Conservation (phyloP, 2,329 filamentous ascomycete genomes). For the Lithohypha guttulata region DNA sequence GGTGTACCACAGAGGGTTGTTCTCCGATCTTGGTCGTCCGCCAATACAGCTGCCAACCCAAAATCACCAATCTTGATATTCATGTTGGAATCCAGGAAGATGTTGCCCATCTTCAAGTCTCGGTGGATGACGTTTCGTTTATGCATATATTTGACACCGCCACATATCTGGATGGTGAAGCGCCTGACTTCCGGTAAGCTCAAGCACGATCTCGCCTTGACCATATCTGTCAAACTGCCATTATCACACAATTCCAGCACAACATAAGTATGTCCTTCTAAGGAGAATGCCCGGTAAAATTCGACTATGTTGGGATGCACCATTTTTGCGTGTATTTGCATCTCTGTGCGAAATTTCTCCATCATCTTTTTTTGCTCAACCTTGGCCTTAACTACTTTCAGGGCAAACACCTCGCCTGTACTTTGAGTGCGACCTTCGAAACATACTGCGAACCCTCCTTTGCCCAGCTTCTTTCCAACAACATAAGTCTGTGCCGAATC, state of each 20-base stretch:
- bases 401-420: slow-evolving; percentile 37
- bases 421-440: slow-evolving; percentile 37
- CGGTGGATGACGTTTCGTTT: slow-evolving; percentile 90
- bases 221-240: slow-evolving; percentile 94
- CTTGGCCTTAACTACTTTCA: slow-evolving; percentile 41
- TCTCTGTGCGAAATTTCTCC: slow-evolving; percentile 61
- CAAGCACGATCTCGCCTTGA: slow-evolving; percentile 79
- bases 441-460: slow-evolving; percentile 42
- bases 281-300: slow-evolving; percentile 88
- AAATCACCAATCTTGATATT: slow-evolving; percentile 98
- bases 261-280: slow-evolving; percentile 79
- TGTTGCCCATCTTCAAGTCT: slow-evolving; percentile 95
- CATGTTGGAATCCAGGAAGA: slow-evolving; percentile 90
- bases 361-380: slow-evolving; percentile 43
- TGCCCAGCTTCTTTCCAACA: slow-evolving; percentile 37
- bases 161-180: slow-evolving; percentile 88
- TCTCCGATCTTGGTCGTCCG: slow-evolving; percentile 85
- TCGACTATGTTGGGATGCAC: slow-evolving; percentile 90
- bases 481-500: slow-evolving; percentile 35
- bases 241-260: slow-evolving; percentile 91
- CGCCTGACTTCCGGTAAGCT: slow-evolving; percentile 90
- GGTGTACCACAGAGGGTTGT: slow-evolving; percentile 94
- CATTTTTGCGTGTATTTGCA: slow-evolving; percentile 98
- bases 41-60: slow-evolving; percentile 79
- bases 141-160: slow-evolving; percentile 97